Percentiles rank a stretch among this genome's conserved stretches.
phyloP scores from a whole-genome alignment of 176 grass and related monocot genomes.

The Lolium rigidum region DNA sequence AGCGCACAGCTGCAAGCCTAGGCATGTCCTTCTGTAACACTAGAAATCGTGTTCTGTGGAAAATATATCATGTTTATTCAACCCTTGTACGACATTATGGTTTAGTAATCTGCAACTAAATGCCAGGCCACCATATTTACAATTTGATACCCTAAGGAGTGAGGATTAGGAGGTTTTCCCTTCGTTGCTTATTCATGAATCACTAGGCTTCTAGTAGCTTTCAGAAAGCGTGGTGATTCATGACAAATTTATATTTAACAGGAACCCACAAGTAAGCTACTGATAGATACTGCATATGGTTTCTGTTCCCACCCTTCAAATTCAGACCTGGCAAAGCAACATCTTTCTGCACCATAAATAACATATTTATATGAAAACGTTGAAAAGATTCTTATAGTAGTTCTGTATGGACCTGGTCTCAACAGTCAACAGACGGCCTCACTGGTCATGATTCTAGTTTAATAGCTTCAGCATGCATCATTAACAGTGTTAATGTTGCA shows the following conservation, averaged over 20 bases:
- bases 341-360: neutral
- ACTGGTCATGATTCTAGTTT: neutral
- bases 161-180: neutral
- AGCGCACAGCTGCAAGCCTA: no score
- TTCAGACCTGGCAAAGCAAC: neutral
- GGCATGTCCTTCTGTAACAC: no score
- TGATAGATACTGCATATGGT: constrained; percentile 29
- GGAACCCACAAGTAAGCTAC: neutral
- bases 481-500: neutral
- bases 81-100: neutral
- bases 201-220: neutral
- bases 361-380: neutral
- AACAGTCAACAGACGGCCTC: constrained; percentile 9
- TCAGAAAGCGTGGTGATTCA: neutral
- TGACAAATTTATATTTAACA: constrained; percentile 15
- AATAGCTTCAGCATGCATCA: neutral
- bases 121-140: neutral
- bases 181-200: neutral
- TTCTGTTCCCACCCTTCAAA: neutral
- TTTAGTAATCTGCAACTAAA: constrained; percentile 17
- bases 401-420: neutral
- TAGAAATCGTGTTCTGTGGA: no score
- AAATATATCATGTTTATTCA: neutral
- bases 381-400: neutral
- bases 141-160: neutral